Evolutionary conservation across 805 yeast species (phyloP), one percentile per base, ranked within the genome.

Genomic region (Candida ovalis): DNA sequence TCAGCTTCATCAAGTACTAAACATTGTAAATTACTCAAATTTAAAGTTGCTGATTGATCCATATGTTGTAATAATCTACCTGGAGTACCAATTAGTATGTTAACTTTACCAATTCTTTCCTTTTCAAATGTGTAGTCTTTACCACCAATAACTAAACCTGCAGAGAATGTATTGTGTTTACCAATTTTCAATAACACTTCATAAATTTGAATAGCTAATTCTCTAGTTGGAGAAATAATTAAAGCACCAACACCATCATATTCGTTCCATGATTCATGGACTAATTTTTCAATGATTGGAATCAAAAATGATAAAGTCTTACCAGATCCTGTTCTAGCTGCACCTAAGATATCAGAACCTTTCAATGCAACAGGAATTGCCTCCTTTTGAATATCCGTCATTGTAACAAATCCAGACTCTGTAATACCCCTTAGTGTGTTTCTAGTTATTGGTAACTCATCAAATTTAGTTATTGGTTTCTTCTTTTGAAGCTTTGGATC

Each of bases 61-160:
- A 90, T 76, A 63, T 90, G 97, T 63, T 90, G 97, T 41, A 91
- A 72, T 18, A 90, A 68, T 63, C 97, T 75, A 3, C 97, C 97
- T 0, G 97, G 97, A 0, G 97, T 90, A 13, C 96, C 94, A 28
- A 90, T 85, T 47, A 90, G 71, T 40, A 90, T 86, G 65, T 90
- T 91, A 68, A 90, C 83, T 55, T 78, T 77, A 0, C 84, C 77
- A 7, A 90, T 79, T 62, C 97, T 78, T 45, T 88, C 96, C 52
- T 80, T 78, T 64, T 90, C 97, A 57, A 76, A 86, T 50, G 80
- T 78, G 27, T 86, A 86, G 62, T 89, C 96, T 62, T 91, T 89
- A 35, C 97, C 97, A 43, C 97, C 97, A 59, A 91, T 90, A 10
- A 91, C 92, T 50, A 90, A 72, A 50, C 96, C 97, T 0, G 96